A percentile compares a stretch with the other conserved stretches of the same genome.
phyloP scores from a whole-genome alignment of 495 filamentous ascomycete species.

The Trichocladium antarcticum region DNA sequence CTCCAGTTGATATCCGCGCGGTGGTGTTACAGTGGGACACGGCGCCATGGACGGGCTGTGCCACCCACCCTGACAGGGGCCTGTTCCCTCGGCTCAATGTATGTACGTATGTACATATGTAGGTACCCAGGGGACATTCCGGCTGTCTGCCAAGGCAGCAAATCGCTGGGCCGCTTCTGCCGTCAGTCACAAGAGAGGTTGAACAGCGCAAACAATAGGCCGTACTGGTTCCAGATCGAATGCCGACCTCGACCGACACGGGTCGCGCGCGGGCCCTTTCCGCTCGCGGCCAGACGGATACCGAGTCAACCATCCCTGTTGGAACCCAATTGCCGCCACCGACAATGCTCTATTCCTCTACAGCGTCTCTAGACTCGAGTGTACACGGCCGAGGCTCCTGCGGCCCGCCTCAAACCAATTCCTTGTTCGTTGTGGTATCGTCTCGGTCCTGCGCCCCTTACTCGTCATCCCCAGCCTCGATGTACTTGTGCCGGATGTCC shows the following conservation, averaged over 20 bases:
- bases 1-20: too few species aligned
- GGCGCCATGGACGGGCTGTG: too few species aligned
- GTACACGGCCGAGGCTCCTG: slow-evolving; percentile 12
- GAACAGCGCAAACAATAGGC: slow-evolving; percentile 4
- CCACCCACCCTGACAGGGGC: too few species aligned
- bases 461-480: slow-evolving; percentile 41
- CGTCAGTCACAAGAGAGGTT: too few species aligned
- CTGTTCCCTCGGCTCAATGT: too few species aligned
- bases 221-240: not conserved
- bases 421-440: not conserved
- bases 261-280: too few species aligned
- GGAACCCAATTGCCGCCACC: not conserved
- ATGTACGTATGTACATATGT: too few species aligned
- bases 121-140: too few species aligned
- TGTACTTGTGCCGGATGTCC: slow-evolving; percentile 85
- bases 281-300: too few species aligned
- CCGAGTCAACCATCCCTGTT: not conserved
- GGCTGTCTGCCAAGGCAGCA: too few species aligned
- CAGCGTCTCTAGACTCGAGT: slow-evolving; percentile 14
- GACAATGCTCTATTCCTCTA: slow-evolving; percentile 20
- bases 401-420: not conserved
- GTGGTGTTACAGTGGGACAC: too few species aligned
- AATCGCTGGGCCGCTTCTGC: too few species aligned
- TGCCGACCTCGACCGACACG: not conserved
- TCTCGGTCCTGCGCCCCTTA: slow-evolving; percentile 1